These are phyloP conservation scores for Kwoniella shivajii DNA, from an alignment of 1,284 basidiomycete genomes.

Conservation along the genomic window DNA sequence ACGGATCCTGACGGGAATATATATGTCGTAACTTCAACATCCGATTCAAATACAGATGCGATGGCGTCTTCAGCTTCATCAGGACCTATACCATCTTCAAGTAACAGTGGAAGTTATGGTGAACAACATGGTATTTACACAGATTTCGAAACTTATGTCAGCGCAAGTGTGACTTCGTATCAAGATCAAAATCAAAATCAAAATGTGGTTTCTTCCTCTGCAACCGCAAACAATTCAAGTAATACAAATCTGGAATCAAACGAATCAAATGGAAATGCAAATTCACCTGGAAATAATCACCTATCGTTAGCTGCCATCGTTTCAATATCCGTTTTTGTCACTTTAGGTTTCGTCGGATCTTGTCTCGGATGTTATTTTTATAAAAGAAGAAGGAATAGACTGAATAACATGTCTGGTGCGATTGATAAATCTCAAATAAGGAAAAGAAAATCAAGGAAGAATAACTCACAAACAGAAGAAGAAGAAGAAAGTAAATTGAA, in stretches of 20 bases:
- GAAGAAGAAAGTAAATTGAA: neutral
- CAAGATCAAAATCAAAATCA: neutral
- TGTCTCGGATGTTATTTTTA: slow-evolving; percentile 2
- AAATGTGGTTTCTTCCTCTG: neutral
- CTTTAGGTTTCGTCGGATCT: slow-evolving; percentile 6
- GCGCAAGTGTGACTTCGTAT: neutral
- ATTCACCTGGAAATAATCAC: no score
- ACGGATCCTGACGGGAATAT: no score
- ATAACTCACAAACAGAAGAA: no score
- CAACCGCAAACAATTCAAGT: neutral
- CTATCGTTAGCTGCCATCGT: slow-evolving; percentile 2
- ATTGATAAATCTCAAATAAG: neutral
- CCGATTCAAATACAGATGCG: no score
- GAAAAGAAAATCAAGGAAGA: neutral
- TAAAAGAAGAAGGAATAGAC: slow-evolving; percentile 9
- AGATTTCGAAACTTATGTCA: no score
- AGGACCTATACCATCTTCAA: no score
- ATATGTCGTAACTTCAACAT: no score
- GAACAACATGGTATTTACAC: neutral
- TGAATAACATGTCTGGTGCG: slow-evolving; percentile 2
- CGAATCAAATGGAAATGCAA: neutral
- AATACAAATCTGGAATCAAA: neutral
- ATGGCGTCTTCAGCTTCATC: no score
- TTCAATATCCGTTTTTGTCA: slow-evolving; percentile 1
- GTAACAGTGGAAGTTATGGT: neutral